Evolutionary conservation across 805 yeast genomes (phyloP).

Genomic region (Candida dendrica): DNA sequence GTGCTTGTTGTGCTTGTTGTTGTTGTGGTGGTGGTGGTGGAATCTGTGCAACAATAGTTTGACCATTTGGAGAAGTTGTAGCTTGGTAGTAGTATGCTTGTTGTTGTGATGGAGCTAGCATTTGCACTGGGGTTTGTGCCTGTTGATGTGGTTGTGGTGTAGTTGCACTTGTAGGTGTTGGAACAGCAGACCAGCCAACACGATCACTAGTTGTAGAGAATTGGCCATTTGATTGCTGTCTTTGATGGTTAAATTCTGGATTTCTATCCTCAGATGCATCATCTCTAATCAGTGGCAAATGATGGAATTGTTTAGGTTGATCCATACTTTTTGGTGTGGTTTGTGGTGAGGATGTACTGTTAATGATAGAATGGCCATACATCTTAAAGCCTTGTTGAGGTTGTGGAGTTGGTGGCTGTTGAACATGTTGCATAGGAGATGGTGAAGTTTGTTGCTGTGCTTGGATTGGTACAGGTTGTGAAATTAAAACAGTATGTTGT

Average conservation of each 20-base stretch:
- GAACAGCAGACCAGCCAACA: no score
- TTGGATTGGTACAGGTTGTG: not conserved
- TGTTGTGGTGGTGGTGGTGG: conserved; percentile 7
- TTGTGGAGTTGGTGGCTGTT: no score
- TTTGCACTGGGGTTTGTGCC: not conserved
- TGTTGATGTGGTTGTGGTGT: not conserved
- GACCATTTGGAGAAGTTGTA: no score
- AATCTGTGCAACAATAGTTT: conserved; percentile 13
- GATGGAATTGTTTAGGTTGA: conserved; percentile 17
- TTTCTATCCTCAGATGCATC: conserved; percentile 11
- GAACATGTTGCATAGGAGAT: not conserved
- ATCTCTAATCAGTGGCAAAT: conserved; percentile 19
- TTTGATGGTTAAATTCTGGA: conserved; percentile 1
- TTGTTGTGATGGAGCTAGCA: conserved; percentile 4
- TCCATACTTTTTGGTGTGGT: not conserved
- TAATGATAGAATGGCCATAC: not conserved
- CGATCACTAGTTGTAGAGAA: no score
- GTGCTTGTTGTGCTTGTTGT: conserved; percentile 17
- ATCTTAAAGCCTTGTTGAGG: no score
- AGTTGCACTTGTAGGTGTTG: not conserved
- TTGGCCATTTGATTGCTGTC: no score
- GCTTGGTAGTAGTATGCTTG: not conserved
- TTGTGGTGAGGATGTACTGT: not conserved
- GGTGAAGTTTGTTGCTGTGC: conserved; percentile 3
- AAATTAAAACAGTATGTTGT: conserved; percentile 1